Conservation (phyloP, 2,329 filamentous ascomycete genomes). For the Aureobasidium sp. region DNA sequence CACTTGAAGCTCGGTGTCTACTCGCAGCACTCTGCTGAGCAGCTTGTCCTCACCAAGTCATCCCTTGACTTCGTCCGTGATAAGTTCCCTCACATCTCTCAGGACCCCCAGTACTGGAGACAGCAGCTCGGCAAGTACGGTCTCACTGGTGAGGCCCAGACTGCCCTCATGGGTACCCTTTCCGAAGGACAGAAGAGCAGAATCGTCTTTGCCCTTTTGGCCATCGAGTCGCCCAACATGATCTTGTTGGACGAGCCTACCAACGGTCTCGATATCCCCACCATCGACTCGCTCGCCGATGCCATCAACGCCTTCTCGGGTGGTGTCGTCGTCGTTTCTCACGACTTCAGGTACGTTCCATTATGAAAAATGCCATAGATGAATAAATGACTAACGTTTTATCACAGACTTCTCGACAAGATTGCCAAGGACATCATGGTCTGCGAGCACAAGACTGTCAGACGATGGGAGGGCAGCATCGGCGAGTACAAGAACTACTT, state of each 20-base stretch:
- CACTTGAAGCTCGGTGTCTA: conserved; percentile 98
- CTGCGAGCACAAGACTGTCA: conserved; percentile 95
- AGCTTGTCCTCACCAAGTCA: conserved; percentile 96
- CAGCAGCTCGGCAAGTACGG: conserved; percentile 95
- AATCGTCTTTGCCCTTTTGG: conserved; percentile 94
- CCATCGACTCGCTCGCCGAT: conserved; percentile 94
- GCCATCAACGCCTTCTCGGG: conserved; percentile 95
- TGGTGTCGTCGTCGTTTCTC: conserved; percentile 94
- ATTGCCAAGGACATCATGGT: conserved; percentile 99
- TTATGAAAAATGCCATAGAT: no score
- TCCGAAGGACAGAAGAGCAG: conserved; percentile 97
- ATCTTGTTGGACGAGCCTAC: conserved; percentile 95
- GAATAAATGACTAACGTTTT: conserved; percentile 30
- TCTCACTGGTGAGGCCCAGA: conserved; percentile 87
- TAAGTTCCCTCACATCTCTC: conserved; percentile 80
- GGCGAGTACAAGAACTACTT: conserved; percentile 97
- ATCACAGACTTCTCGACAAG: conserved; percentile 81
- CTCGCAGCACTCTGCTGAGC: conserved; percentile 96
- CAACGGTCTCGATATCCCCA: conserved; percentile 98
- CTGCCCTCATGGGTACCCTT: conserved; percentile 92
- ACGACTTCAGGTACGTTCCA: conserved; percentile 88
- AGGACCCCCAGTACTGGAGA: conserved; percentile 99
- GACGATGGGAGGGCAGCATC: conserved; percentile 80
- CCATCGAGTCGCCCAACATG: conserved; percentile 97
- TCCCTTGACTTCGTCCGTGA: conserved; percentile 95